phyloP scores from a whole-genome alignment of 306 rosid genomes.

The Lupinus albus region DNA sequence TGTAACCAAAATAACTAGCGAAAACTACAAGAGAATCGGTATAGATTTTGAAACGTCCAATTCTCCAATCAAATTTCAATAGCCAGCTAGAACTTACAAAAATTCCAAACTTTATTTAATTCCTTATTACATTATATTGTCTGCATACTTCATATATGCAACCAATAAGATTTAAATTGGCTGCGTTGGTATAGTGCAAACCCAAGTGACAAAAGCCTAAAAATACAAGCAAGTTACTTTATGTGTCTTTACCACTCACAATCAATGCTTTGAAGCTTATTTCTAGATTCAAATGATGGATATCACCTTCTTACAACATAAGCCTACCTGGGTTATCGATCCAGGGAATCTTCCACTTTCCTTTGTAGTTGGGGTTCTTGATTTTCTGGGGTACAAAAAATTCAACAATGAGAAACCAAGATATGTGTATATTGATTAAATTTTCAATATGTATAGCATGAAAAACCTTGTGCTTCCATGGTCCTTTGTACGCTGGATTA shows the following conservation, averaged over 20 bases:
- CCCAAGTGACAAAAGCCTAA: not conserved
- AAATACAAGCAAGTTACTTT: too few species aligned
- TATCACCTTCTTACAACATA: conserved; percentile 26
- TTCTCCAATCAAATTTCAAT: not conserved
- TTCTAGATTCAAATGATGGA: conserved; percentile 6
- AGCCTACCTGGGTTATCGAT: conserved; percentile 89
- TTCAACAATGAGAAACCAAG: conserved; percentile 35
- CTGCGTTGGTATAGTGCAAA: not conserved
- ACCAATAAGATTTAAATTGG: not conserved
- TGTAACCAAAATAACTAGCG: conserved; percentile 10
- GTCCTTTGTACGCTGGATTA: conserved; percentile 93
- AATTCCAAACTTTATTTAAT: not conserved
- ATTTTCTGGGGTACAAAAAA: conserved; percentile 64
- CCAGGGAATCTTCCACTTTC: conserved; percentile 93
- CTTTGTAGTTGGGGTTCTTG: conserved; percentile 95
- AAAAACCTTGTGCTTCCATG: conserved; percentile 90
- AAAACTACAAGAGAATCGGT: not conserved
- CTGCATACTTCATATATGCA: conserved; percentile 11
- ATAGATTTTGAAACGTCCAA: not conserved
- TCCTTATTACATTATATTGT: conserved; percentile 2
- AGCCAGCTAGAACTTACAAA: not conserved
- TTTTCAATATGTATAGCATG: conserved; percentile 28
- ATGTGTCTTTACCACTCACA: conserved; percentile 13
- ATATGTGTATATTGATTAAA: conserved; percentile 27
- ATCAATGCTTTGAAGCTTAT: conserved; percentile 25